Base-by-base conservation (phyloP, 2,329 filamentous ascomycete genomes). In the Venturia nashicola region DNA sequence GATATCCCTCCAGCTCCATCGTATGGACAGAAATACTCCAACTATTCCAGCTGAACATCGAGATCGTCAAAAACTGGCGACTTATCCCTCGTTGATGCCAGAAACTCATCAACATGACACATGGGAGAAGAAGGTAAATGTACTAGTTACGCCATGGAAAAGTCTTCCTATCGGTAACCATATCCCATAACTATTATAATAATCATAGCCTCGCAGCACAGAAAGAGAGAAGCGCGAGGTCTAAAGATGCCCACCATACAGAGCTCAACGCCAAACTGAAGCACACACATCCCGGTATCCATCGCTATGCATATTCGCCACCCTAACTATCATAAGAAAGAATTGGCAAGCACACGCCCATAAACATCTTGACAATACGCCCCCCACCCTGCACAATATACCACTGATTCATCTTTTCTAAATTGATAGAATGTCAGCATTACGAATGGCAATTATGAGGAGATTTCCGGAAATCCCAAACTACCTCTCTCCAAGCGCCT, bases 401-500 rank as follows among this genome's bases (percentile, higher is more conserved):
- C 51, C 27, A 36, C 46, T 14, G 46, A 27, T 51, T 23, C 46
- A 51, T 14, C 46, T 20, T 27, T 23, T 51, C 46, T 51, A 27
- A 20, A 51, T 27, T 27, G 20, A 27, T 51, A 51, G 20, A 51
- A 51, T 51, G 20, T 51, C 46, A 51, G 46, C 46, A 14, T 51
- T 20, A 2, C 11, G 7, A 27, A 8, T 46, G 44, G 6, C 27
- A 20, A 51, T 51, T 11, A 14, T 51, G 46, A 23, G 11, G 1
- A 51, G 27, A 51, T 27, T 23, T 18, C 32, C 51, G 27, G 23
- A 36, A 36, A 18, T 18, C 27, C 51, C 9, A n/a, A 9, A 36
- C 61, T 62, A 42, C 42, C 61, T 44, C 18, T 62, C 61, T 14
- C 27, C 61, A 27, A 62, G 46, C 61, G 32, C 27, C 57, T 61